These are phyloP conservation scores for Penicillium riverlandense DNA, from an alignment of 495 filamentous ascomycete genomes.

Conservation along the genomic window DNA sequence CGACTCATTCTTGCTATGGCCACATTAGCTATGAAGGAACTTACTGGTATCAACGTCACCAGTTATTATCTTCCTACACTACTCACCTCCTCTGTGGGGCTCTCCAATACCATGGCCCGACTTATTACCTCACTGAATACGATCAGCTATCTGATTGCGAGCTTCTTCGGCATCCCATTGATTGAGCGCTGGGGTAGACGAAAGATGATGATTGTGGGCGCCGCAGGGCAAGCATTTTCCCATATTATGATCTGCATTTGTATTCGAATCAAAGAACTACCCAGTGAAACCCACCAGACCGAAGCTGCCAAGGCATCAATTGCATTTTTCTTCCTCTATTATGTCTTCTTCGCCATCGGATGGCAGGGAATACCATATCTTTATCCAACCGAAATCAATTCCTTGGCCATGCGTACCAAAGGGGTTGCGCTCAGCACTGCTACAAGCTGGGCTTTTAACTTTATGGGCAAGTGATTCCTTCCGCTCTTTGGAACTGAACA, in stretches of 20 bases:
- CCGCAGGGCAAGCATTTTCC: too few relatives aligned
- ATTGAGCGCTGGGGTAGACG: too few relatives aligned
- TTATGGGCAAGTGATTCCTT: too few relatives aligned
- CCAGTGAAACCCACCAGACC: slow-evolving; percentile 15
- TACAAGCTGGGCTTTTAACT: not conserved
- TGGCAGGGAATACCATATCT: slow-evolving; percentile 48
- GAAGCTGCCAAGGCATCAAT: slow-evolving; percentile 36
- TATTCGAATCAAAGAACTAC: too few relatives aligned
- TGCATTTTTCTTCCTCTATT: slow-evolving; percentile 45
- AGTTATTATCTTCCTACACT: slow-evolving; percentile 27
- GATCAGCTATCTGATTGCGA: too few relatives aligned
- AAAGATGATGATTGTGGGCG: too few relatives aligned
- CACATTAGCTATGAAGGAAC: slow-evolving; percentile 26
- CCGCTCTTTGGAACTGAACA: too few relatives aligned
- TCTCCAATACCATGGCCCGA: too few relatives aligned
- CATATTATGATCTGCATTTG: too few relatives aligned
- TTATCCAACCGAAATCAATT: slow-evolving; percentile 54
- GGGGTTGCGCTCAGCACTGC: slow-evolving; percentile 33
- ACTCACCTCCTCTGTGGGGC: slow-evolving; percentile 21
- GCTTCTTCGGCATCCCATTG: too few relatives aligned
- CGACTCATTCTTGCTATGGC: slow-evolving; percentile 1
- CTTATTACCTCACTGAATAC: too few relatives aligned
- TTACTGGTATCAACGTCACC: slow-evolving; percentile 30
- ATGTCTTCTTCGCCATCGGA: slow-evolving; percentile 41
- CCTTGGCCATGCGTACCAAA: slow-evolving; percentile 44